Base-by-base conservation (phyloP, 2,329 filamentous ascomycete genomes). In the Ascochyta pisi region DNA sequence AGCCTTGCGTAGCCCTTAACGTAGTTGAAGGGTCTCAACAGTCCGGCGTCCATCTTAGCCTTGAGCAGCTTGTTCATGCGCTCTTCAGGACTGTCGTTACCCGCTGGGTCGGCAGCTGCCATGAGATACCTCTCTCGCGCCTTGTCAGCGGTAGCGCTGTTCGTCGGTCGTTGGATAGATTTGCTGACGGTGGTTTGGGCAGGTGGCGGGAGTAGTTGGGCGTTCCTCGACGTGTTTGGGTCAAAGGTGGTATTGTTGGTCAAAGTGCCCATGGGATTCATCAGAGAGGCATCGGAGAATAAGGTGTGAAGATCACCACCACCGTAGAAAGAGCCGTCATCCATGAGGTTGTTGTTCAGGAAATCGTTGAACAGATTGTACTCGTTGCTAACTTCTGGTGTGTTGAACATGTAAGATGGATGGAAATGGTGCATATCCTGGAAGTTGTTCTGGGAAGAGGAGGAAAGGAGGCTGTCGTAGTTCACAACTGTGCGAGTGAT, bases 291-390 rank as follows among this genome's bases (percentile, higher is more conserved):
- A 67, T 89, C 86, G 39, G 82, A 81, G 71, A 86, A 87, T 9
- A 87, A 75, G 13, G 85, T 82, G 53, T 79, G 77, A 19, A 76
- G 71, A 37, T 81, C 78, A 45, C 75, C 73, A 57, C 71, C 67
- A 39, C 69, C 68, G 50, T 79, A 81, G 29, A 80, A 71, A 22
- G 71, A 73, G 50, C 76, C 78, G 61, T 82, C 93, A 78, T 98
- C 93, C 62, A 97, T 84, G 51, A 97, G 81, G 73, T 91, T 96
- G 65, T 88, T 96, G 76, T 93, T 95, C 58, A 99, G 84, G 73
- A 98, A 98, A 76, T 99, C 94, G 81, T 96, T 96, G 71, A 99
- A 86, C 47, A 98, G 81, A 73, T 97, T 96, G 76, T 96, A 97
- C 81, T 99, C 95, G 78, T 95, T 95, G 58, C 90, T 93, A 67